Percentiles rank a stretch among this genome's conserved stretches.
phyloP scores from a whole-genome alignment of 2,329 filamentous ascomycete genomes.

The Epichloe brachyelytri region DNA sequence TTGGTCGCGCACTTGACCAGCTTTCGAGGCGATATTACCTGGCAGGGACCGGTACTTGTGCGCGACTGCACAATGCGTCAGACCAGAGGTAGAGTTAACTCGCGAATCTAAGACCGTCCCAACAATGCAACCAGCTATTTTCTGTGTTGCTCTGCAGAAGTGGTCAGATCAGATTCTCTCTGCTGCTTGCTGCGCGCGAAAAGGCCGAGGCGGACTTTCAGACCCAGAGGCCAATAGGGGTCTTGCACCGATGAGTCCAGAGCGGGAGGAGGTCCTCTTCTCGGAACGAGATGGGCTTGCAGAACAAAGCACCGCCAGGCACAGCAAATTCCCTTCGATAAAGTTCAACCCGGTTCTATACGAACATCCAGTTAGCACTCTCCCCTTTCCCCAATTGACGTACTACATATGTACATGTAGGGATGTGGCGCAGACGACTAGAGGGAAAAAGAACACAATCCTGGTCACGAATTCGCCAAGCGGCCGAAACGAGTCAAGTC shows the following conservation, averaged over 20 bases:
- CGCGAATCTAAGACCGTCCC: not conserved
- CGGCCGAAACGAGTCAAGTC: slow-evolving; percentile 1
- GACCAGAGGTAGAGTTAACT: not conserved
- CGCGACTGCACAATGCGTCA: not conserved
- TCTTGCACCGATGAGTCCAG: not conserved
- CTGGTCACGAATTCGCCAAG: not conserved
- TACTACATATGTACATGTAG: not conserved
- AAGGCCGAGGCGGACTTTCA: not conserved
- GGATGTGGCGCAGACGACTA: slow-evolving; percentile 3
- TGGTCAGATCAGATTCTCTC: not conserved
- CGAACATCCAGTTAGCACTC: slow-evolving; percentile 4
- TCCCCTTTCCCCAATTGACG: not conserved
- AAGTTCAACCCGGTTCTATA: slow-evolving; percentile 1
- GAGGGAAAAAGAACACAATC: not conserved
- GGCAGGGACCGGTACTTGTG: slow-evolving; percentile 3
- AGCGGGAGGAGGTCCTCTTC: not conserved
- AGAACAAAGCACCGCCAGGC: not conserved
- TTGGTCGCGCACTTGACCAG: not conserved
- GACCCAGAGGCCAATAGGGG: not conserved
- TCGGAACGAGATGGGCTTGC: not conserved
- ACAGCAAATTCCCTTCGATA: not conserved
- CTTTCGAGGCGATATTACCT: not conserved
- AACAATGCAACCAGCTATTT: not conserved
- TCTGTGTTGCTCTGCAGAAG: not conserved
- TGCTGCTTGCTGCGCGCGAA: not conserved